phyloP scores from a whole-genome alignment of 495 filamentous ascomycete genomes.

The Staphylotrichum longicolle region DNA sequence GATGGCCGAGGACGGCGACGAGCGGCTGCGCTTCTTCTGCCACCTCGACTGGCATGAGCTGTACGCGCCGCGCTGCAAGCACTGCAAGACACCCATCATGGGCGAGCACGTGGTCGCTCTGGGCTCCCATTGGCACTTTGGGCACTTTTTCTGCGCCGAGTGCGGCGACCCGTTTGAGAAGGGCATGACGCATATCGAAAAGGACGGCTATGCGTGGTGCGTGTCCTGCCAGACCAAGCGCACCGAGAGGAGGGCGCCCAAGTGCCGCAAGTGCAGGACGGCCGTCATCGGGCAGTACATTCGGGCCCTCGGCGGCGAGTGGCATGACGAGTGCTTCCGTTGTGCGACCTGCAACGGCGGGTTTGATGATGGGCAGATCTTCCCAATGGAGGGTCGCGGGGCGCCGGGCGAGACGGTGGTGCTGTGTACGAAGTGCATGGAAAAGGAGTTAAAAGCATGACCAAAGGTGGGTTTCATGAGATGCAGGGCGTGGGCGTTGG shows the following conservation, averaged over 20 bases:
- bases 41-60: conserved; percentile 97
- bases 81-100: conserved; percentile 97
- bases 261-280: conserved; percentile 80
- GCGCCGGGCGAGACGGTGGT: conserved; percentile 44
- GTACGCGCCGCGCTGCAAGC: conserved; percentile 90
- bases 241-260: conserved; percentile 66
- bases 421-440: conserved; percentile 51
- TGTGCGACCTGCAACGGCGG: conserved; percentile 58
- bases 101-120: conserved; percentile 91
- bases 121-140: conserved; percentile 92
- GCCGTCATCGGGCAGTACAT: conserved; percentile 86
- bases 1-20: conserved; percentile 66
- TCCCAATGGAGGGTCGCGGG: conserved; percentile 44
- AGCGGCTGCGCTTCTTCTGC: conserved; percentile 81
- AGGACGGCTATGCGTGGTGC: conserved; percentile 99
- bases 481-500: conserved; percentile 6
- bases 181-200: conserved; percentile 87
- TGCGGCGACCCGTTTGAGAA: conserved; percentile 93
- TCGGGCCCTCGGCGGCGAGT: conserved; percentile 83
- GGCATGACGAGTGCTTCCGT: conserved; percentile 89
- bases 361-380: conserved; percentile 57
- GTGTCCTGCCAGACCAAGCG: conserved; percentile 87
- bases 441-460: conserved; percentile 49
- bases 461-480: not conserved
- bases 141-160: conserved; percentile 99